These are phyloP conservation scores for Umbelopsis sp. DNA, from an alignment of 192 early-diverging fungal genomes.

Conservation along the genomic window DNA sequence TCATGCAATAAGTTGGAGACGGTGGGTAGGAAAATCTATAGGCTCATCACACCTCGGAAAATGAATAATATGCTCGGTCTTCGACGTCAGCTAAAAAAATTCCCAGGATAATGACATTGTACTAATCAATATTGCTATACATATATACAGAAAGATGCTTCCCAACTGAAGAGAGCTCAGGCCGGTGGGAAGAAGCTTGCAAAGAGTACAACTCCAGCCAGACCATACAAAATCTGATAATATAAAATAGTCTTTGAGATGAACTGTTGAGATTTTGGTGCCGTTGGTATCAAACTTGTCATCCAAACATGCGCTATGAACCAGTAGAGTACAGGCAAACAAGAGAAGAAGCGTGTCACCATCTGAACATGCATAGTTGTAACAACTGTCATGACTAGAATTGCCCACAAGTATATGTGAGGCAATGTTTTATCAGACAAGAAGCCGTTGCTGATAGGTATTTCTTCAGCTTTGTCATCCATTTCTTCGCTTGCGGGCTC, in stretches of 20 bases:
- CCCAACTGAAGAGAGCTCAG: constrained; percentile 29
- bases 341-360: constrained; percentile 83
- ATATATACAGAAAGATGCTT: background rate
- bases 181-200: constrained; percentile 88
- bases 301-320: constrained; percentile 52
- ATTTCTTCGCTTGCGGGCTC: background rate
- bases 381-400: constrained; percentile 59
- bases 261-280: background rate
- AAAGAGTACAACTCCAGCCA: constrained; percentile 82
- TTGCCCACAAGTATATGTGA: constrained; percentile 69
- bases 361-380: constrained; percentile 92
- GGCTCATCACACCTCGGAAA: no score
- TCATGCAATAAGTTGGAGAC: no score
- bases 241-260: constrained; percentile 41
- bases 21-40: no score
- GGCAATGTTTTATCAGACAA: constrained; percentile 1
- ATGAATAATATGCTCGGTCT: no score
- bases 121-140: no score
- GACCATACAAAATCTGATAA: constrained; percentile 79
- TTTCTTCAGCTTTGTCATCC: background rate
- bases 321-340: constrained; percentile 81
- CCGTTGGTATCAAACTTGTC: background rate
- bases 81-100: no score
- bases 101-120: no score
- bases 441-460: background rate